Evolutionary conservation across 2,329 filamentous ascomycete species (phyloP), one percentile per base, ranked within the genome.

Genomic region (Aureobasidium sp.): DNA sequence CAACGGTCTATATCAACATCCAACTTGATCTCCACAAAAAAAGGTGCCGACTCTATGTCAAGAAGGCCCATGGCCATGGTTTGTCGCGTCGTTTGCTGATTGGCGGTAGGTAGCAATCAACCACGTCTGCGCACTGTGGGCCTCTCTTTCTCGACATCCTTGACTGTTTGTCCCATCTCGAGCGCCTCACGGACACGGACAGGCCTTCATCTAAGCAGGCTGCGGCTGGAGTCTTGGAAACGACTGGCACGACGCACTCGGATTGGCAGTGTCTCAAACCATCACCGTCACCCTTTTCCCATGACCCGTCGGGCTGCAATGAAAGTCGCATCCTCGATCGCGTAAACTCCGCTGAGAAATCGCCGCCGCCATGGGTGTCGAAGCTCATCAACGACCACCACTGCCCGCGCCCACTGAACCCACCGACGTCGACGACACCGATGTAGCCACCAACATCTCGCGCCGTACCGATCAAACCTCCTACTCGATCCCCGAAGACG

Each of bases 401-500:
- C 80, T 92, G 70, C 89, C 89, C 70, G 87, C 87, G 69, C 89
- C 89, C 66, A 93, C 89, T 71, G 87, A 87, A 71, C 84, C 84
- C 66, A 79, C 80, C 62, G 73, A 75, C 68, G 73, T 60, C 58
- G 40, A 73, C 69, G 59, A 57, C 25, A 78, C 79, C 65, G 80
- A 82, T 66, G 71, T 88, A 63, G 83, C 81, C 61, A 84, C 84
- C 67, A 86, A 89, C 74, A 71, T 88, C 65, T 90, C 88, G 64
- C 81, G 82, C 64, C 80, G 83, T 63, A 86, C 83, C 84, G 73
- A 88, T 73, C 76, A 83, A 68, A 90, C 88, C 3, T 85, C 86
- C 58, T 92, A 89, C 74, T 90, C 87, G 38, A 82, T 94, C 55
- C 89, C 89, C 61, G 88, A 91, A 69, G 89, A 94, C 83, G 90